Evolutionary conservation across 805 yeast species (phyloP), one percentile per base, ranked within the genome.

Genomic region (Tetrapisispora phaffii): DNA sequence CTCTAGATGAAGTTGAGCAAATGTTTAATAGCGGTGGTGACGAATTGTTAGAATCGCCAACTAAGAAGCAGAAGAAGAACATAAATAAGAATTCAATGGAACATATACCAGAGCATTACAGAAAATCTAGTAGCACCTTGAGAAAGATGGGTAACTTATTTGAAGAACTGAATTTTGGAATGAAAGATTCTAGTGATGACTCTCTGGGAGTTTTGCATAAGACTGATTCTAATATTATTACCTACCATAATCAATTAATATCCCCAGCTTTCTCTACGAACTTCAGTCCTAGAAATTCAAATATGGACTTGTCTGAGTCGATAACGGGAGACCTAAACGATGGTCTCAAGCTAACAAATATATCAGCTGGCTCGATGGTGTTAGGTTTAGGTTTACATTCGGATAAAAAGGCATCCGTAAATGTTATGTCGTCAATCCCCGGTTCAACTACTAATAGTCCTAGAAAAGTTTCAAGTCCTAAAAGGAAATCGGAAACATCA

Each of bases 401-500:
- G 2, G 39, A 43, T 24, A 48, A 44, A 37, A 17, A n/a, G 8
- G 7, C 41, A 12, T 37, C 41, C 7, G 29, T 43, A 6, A 21
- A 37, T 8, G 12, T 23, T 17, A 17, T 59, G 37, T 61, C 65
- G 4, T 46, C 61, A 2, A 59, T 60, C 7, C 64, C 63, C 7
- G 62, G 62, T 23, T 61, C 66, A 7, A 47, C 50, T 13, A 52
- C 49, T 7, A 57, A 54, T 34, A 61, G 65, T 8, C 62, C 62
- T 17, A 15, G 49, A 7, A 51, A 50, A 38, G 26, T 22, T 28
- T 38, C 41, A 17, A 28, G 35, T 10, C 41, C 41, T 3, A 9
- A 26, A 15, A 32, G 16, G 17, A 24, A 38, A 28, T 5, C 32
- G 3, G 33, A 24, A 3, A 19, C 6, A 10, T 17, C 19, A 3